phyloP scores from a whole-genome alignment of 495 filamentous ascomycete genomes.

The Friedmanniomyces simplex region DNA sequence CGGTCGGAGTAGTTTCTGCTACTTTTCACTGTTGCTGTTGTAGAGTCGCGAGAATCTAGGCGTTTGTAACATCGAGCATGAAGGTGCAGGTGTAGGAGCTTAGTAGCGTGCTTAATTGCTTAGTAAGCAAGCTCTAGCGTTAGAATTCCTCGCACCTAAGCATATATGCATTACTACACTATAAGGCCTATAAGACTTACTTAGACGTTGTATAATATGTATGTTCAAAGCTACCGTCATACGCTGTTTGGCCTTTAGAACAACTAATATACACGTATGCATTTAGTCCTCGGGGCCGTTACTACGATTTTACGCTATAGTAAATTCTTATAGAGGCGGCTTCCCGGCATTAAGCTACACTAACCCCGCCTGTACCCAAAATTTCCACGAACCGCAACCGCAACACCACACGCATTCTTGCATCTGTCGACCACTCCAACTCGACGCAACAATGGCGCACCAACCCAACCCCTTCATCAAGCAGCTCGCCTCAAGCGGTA shows the following conservation, averaged over 20 bases:
- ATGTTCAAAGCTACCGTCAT: no score
- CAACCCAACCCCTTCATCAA: constrained; percentile 61
- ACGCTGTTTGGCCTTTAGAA: no score
- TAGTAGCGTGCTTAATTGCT: neutral
- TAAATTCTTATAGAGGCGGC: neutral
- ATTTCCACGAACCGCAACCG: neutral
- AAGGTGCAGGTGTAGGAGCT: no score
- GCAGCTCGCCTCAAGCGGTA: constrained; percentile 69
- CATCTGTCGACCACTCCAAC: no score
- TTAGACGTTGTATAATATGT: no score
- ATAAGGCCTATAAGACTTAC: no score
- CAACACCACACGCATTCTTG: neutral
- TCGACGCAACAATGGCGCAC: neutral
- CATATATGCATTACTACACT: no score
- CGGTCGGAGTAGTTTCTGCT: neutral
- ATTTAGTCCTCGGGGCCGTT: no score
- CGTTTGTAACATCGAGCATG: no score
- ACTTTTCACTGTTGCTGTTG: neutral
- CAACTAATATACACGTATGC: no score
- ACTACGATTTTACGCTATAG: no score
- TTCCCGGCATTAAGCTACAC: neutral
- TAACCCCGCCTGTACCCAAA: neutral
- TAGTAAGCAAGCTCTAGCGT: neutral
- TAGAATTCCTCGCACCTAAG: no score
- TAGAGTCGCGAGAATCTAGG: neutral